Base-by-base conservation (phyloP, 768 basidiomycete species). In the Russula olivacea region DNA sequence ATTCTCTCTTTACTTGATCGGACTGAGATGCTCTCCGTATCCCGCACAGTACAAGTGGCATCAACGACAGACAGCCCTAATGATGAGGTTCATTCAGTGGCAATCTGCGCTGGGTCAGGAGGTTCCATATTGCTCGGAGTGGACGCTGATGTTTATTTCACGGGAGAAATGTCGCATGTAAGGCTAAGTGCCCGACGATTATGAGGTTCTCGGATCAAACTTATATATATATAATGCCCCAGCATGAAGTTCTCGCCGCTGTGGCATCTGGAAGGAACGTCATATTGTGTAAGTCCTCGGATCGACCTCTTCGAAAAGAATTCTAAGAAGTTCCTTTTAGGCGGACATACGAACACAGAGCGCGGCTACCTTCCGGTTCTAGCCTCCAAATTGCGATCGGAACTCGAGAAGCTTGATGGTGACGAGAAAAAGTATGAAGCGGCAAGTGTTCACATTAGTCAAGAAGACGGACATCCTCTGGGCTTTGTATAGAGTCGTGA, bases 331-430 rank as follows among this genome's bases (percentile, higher is more conserved):
- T 8, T 21, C 49, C 14, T 58, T 72, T 43, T 67, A 91, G 90
- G 89, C 72, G 91, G 91, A 19, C 96, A 98, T 75, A 89, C 92
- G 17, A 94, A 94, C 75, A 95, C 95, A 49, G 96, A 98, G 76
- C 89, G 95, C 36, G 93, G 93, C 0, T 98, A 92, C 75, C 86
- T 98, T 59, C 83, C 86, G 19, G 76, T 83, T 25, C 81, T 98
- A 36, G 86, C 86, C 43, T 74, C 77, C 14, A 86, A 84, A 74
- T 78, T 98, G 64, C 71, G 73, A 63, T 67, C 71, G 53, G 82
- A 86, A 72, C 76, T 89, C 63, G 74, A 71, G 47, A 71, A 79
- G 64, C 73, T 71, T 41, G 79, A 75, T 25, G 72, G 71, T 45
- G 71, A 74, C 40, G 70, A 67, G 23, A 63, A 71, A 38, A 63